These are phyloP conservation scores for Cutaneotrichosporon daszewskae DNA, from an alignment of 1,284 basidiomycete species.

Conservation along the genomic window DNA sequence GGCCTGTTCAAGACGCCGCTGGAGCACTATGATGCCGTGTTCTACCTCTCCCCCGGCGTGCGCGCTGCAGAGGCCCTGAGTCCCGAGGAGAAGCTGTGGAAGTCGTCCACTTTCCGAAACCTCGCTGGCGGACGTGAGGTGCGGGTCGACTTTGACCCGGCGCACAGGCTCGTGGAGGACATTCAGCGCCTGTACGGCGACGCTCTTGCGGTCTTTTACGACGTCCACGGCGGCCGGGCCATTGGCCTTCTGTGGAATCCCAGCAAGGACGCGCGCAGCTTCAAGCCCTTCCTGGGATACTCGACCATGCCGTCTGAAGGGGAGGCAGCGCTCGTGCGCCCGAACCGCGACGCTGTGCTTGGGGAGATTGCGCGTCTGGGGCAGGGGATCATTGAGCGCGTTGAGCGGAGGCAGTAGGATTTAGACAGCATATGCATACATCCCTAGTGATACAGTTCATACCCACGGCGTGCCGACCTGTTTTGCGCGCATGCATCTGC, in stretches of 20 bases:
- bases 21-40: constrained; percentile 76
- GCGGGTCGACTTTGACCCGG: constrained; percentile 63
- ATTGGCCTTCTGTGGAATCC: constrained; percentile 89
- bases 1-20: constrained; percentile 76
- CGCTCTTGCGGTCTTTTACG: constrained; percentile 77
- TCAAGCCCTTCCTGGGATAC: constrained; percentile 79
- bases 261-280: constrained; percentile 49
- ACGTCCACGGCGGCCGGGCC: constrained; percentile 68
- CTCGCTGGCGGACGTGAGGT: constrained; percentile 12
- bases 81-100: constrained; percentile 49
- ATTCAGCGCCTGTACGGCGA: constrained; percentile 67
- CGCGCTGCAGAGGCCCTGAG: constrained; percentile 58
- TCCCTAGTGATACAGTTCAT: constrained; percentile 1
- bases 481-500: constrained; percentile 4
- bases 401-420: constrained; percentile 30
- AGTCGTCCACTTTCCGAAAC: constrained; percentile 28
- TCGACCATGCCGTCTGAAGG: constrained; percentile 49
- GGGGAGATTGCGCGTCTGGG: constrained; percentile 77
- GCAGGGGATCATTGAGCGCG: constrained; percentile 58
- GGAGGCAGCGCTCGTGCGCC: constrained; percentile 57
- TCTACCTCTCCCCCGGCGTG: constrained; percentile 66
- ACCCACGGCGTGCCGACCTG: constrained; percentile 15
- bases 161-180: constrained; percentile 61
- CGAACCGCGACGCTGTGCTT: constrained; percentile 68
- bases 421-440: background rate